phyloP scores from a whole-genome alignment of 257 asterid species.

The Nicotiana attenuata region DNA sequence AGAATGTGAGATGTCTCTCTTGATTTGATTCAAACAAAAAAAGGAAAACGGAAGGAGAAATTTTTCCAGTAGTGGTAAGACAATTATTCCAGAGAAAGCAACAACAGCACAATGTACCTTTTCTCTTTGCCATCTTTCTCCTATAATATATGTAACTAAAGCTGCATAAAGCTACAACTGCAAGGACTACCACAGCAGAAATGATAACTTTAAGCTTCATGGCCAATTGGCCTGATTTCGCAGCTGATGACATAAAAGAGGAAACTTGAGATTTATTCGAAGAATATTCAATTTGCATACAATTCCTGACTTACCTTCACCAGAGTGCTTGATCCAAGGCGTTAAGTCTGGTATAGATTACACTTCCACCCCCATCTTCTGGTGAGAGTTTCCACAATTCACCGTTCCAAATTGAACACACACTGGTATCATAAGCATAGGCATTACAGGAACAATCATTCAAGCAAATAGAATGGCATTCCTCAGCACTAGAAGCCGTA shows the following conservation, averaged over 20 bases:
- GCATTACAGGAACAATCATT: constrained; percentile 12
- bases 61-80: not conserved
- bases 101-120: not conserved
- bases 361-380: constrained; percentile 7
- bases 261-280: not conserved
- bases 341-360: not conserved
- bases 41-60: not conserved
- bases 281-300: too few relatives aligned
- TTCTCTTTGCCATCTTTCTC: not conserved
- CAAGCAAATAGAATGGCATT: constrained; percentile 9
- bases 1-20: not conserved
- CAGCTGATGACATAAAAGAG: not conserved
- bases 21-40: not conserved
- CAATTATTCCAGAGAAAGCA: not conserved
- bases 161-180: not conserved
- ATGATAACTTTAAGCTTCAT: not conserved
- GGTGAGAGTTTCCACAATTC: not conserved
- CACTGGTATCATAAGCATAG: not conserved
- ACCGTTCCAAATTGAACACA: constrained; percentile 8
- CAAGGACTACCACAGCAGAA: not conserved
- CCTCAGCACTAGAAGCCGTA: not conserved
- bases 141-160: constrained; percentile 1
- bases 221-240: not conserved
- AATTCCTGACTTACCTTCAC: not conserved
- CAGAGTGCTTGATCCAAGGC: not conserved